A percentile compares a stretch with the other conserved stretches of the same genome.
phyloP scores from a whole-genome alignment of 805 yeast species.

The Pichia membranifaciens region DNA sequence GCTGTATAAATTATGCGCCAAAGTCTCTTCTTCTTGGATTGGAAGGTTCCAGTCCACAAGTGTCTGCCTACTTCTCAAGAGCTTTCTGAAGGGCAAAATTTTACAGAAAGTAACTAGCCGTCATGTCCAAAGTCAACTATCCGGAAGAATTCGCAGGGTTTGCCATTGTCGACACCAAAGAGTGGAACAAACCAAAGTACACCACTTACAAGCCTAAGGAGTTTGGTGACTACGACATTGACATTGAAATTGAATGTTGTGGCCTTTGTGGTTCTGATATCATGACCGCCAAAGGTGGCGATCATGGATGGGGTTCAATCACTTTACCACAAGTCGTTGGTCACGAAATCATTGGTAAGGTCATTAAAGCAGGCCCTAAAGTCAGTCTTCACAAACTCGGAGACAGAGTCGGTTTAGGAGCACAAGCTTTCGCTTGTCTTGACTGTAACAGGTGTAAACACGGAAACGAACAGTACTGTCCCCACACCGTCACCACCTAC shows the following conservation, averaged over 20 bases:
- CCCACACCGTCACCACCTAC: constrained; percentile 37
- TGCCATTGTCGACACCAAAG: constrained; percentile 40
- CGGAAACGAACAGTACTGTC: constrained; percentile 43
- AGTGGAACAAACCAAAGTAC: constrained; percentile 53
- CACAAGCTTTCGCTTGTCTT: constrained; percentile 36
- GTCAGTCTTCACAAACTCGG: constrained; percentile 35
- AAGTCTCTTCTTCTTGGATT: too few species aligned
- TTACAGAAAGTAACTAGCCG: too few species aligned
- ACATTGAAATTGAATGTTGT: constrained; percentile 53
- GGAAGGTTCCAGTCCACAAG: too few species aligned
- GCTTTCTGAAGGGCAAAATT: too few species aligned
- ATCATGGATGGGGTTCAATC: constrained; percentile 40
- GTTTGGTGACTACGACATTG: constrained; percentile 42
- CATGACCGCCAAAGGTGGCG: constrained; percentile 43
- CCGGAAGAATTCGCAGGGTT: constrained; percentile 60
- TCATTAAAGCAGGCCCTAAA: constrained; percentile 34
- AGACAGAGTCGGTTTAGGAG: constrained; percentile 43
- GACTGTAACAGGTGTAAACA: constrained; percentile 32
- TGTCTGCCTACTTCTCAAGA: too few species aligned
- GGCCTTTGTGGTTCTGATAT: constrained; percentile 67
- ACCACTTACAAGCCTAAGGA: constrained; percentile 44
- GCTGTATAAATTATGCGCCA: too few species aligned
- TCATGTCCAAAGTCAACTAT: constrained; percentile 28
- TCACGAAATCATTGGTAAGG: constrained; percentile 40
- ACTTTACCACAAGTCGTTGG: constrained; percentile 44